A percentile compares a stretch with the other conserved stretches of the same genome.
Evolutionary conservation across 83 land plant genomes (phyloP).

Genomic region (Thuja plicata): DNA sequence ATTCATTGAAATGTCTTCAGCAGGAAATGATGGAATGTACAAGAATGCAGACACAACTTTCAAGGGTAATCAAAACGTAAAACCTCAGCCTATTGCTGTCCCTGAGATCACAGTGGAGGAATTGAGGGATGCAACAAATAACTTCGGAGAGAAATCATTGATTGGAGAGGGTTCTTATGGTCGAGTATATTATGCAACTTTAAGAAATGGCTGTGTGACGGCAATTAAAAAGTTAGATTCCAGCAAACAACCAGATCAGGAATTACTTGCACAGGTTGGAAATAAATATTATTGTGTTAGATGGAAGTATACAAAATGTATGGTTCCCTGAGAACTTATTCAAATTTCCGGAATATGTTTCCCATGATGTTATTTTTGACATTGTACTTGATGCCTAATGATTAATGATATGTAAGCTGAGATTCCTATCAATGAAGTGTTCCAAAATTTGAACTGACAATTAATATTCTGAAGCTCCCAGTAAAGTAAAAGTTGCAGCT

Average conservation of each 20-base stretch:
- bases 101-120: slow-evolving; percentile 58
- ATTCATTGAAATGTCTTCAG: not conserved
- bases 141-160: slow-evolving; percentile 53
- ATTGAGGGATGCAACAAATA: slow-evolving; percentile 59
- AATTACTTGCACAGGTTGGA: slow-evolving; percentile 71
- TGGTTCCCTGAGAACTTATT: too few relatives aligned
- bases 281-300: too few relatives aligned
- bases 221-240: slow-evolving; percentile 74
- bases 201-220: slow-evolving; percentile 54
- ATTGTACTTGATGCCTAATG: not conserved
- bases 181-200: slow-evolving; percentile 58
- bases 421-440: too few relatives aligned
- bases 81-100: slow-evolving; percentile 49
- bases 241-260: slow-evolving; percentile 73
- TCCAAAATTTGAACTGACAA: too few relatives aligned
- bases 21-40: slow-evolving; percentile 23
- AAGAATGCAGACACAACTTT: slow-evolving; percentile 22
- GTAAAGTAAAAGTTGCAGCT: too few relatives aligned
- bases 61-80: slow-evolving; percentile 34
- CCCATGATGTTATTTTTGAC: not conserved
- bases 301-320: too few relatives aligned
- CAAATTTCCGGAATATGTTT: too few relatives aligned
- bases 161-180: slow-evolving; percentile 86
- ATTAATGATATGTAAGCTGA: too few relatives aligned
- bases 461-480: too few relatives aligned